phyloP scores from a whole-genome alignment of 164 flowering plant species.

The Saururus chinensis region DNA sequence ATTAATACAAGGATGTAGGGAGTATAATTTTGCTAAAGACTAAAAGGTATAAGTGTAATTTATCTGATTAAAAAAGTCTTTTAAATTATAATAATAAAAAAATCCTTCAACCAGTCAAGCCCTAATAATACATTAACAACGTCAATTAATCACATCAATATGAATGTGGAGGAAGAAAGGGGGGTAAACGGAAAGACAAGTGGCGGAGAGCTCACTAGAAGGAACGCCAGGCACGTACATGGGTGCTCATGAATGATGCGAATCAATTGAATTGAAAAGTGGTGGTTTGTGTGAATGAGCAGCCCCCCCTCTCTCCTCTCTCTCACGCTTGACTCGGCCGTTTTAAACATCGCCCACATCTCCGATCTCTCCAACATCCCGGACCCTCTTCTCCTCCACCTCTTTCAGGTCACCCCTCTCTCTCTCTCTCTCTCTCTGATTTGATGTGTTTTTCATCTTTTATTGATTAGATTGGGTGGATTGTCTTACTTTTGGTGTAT shows the following conservation, averaged over 20 bases:
- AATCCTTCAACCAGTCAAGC: too few species aligned
- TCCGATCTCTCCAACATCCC: constrained; percentile 13
- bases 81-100: too few species aligned
- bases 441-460: neutral
- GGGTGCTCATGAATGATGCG: neutral
- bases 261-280: too few species aligned
- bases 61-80: too few species aligned
- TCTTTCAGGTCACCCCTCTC: constrained; percentile 4
- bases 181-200: neutral
- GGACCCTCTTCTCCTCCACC: constrained; percentile 8
- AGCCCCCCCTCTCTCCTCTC: constrained; percentile 14
- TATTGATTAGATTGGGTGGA: neutral
- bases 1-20: too few species aligned
- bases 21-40: too few species aligned
- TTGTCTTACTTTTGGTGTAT: neutral
- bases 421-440: neutral
- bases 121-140: too few species aligned
- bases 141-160: too few species aligned
- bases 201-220: too few species aligned
- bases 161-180: neutral
- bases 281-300: constrained; percentile 10
- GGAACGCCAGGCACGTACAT: neutral
- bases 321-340: constrained; percentile 12
- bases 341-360: constrained; percentile 8
- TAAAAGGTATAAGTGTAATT: too few species aligned